Evolutionary conservation across 495 filamentous ascomycete species (phyloP).

Genomic region (Bathelium albidoporum): DNA sequence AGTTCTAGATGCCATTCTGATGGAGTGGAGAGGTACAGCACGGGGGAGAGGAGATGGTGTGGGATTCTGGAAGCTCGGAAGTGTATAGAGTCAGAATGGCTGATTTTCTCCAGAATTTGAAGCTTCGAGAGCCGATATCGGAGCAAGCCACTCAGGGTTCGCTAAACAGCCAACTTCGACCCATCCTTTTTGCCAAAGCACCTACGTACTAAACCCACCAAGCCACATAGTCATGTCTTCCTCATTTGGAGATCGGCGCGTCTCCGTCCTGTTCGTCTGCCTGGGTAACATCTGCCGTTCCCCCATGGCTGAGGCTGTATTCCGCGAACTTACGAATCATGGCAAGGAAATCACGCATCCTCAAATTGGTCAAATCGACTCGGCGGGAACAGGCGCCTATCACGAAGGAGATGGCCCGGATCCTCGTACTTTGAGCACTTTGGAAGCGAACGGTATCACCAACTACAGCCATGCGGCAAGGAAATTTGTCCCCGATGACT

Average conservation of each 20-base stretch:
- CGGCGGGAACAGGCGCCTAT: slow-evolving; percentile 81
- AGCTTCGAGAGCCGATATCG: not conserved
- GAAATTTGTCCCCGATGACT: slow-evolving; percentile 59
- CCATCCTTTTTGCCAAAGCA: too few relatives aligned
- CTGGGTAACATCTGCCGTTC: slow-evolving; percentile 94
- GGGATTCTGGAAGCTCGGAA: not conserved
- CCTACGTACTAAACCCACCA: not conserved
- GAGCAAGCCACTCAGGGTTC: not conserved
- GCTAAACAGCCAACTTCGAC: not conserved
- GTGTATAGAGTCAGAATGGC: not conserved
- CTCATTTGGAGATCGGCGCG: slow-evolving; percentile 19
- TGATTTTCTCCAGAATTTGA: slow-evolving; percentile 3
- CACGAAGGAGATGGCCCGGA: slow-evolving; percentile 67
- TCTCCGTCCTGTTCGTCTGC: slow-evolving; percentile 90
- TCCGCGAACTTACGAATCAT: slow-evolving; percentile 55
- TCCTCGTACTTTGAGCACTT: slow-evolving; percentile 71
- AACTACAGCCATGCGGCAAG: slow-evolving; percentile 70
- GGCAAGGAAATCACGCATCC: slow-evolving; percentile 40
- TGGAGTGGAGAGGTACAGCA: not conserved
- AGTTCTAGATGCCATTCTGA: slow-evolving; percentile 77
- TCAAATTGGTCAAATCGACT: slow-evolving; percentile 65
- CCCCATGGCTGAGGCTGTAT: slow-evolving; percentile 92
- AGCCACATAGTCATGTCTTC: slow-evolving; percentile 7
- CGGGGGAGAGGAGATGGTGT: not conserved
- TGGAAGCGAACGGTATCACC: slow-evolving; percentile 60